phyloP scores from a whole-genome alignment of 139 green algal genomes.

The Zygnema cylindricum region DNA sequence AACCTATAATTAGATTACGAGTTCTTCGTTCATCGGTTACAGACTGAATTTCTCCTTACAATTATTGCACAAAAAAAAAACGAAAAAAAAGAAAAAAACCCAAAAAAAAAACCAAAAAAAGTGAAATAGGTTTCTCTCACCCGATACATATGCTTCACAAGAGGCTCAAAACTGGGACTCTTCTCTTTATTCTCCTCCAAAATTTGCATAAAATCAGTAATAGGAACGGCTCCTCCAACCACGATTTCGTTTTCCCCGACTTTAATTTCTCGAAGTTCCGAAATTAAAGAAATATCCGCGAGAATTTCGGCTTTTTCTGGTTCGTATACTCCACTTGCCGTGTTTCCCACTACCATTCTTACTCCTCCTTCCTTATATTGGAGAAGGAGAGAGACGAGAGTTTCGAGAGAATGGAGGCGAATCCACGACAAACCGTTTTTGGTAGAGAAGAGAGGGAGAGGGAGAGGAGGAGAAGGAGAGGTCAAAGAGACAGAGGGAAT shows the following conservation, averaged over 20 bases:
- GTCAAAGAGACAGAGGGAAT: neutral
- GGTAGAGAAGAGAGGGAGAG: conserved; percentile 56
- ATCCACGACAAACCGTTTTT: neutral
- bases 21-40: too few species aligned
- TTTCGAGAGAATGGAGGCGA: neutral
- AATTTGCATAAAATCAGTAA: conserved; percentile 51
- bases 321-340: conserved; percentile 67
- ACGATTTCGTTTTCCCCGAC: neutral
- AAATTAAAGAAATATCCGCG: neutral
- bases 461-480: conserved; percentile 59
- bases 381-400: conserved; percentile 11
- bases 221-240: conserved; percentile 60
- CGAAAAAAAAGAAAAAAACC: too few species aligned
- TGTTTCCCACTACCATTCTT: conserved; percentile 71
- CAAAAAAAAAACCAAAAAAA: too few species aligned
- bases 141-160: conserved; percentile 16
- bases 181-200: conserved; percentile 16
- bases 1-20: too few species aligned
- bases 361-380: neutral
- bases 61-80: too few species aligned
- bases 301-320: conserved; percentile 42
- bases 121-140: conserved; percentile 11
- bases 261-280: neutral
- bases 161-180: conserved; percentile 5
- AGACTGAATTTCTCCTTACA: too few species aligned